Base-by-base conservation (phyloP, 108 stramenopile species). In the Cylindrotheca fusiformis region DNA sequence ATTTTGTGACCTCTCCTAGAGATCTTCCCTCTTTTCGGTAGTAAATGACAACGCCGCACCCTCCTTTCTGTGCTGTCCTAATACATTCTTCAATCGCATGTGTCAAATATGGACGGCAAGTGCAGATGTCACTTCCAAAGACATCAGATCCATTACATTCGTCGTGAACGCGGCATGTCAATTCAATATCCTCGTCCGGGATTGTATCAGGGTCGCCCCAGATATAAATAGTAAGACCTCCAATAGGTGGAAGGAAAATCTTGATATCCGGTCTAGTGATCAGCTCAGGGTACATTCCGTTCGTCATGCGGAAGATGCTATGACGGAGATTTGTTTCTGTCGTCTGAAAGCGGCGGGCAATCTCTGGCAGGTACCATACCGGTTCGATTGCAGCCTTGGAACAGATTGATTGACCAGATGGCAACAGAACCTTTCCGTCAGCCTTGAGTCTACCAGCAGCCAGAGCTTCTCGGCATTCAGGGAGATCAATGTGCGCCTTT, bases 21-120 rank as follows among this genome's bases (percentile, higher is more conserved):
- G 87, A 84, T 44, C 96, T 74, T 26, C 97, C 99, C 67, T 99
- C 99, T 77, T 99, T 99, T 20, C 99, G 91, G 70, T 78, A 99
- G 79, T 99, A 99, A 58, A 99, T 93, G 57, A 98, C 95, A 28
- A 99, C 64, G 4, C 97, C 97, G 56, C 88, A 87, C 26, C 99
- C 99, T 48, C 97, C 97, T 23, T 77, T 69, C 68, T 96, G 82
- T 1, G 98, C 98, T 17, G 96, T 97, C 68, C 82, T 84, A 78
- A 99, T 95, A 76, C 96, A 97, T 76, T 98, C 97, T 87, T 99
- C 99, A 76, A 99, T 99, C 51, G 97, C 99, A 74, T 99, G 97
- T 1, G 97, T 97, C 58, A 99, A 83, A 76, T 98, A 99, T 0
- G 99, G 99, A 19, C 97, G 88, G 67, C 97, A 97, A 6, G 97